These are phyloP conservation scores for Boeremia exigua DNA, from an alignment of 2,329 filamentous ascomycete genomes.

Conservation along the genomic window DNA sequence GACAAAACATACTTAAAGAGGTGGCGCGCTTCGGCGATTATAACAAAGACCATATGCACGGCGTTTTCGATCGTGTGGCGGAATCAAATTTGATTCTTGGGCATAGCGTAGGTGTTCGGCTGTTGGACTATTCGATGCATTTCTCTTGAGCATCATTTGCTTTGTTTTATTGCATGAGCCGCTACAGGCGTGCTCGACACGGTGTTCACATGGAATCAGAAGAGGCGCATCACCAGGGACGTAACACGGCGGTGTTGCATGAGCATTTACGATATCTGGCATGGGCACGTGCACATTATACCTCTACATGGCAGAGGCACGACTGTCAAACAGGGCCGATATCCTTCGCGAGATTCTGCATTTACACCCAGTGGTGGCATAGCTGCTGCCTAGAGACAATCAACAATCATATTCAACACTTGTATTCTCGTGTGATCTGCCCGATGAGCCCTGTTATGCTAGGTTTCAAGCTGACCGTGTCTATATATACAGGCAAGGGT, in stretches of 20 bases:
- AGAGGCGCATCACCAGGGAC: slow-evolving; percentile 26
- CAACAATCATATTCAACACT: not conserved
- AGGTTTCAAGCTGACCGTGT: not conserved
- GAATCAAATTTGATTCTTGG: slow-evolving; percentile 30
- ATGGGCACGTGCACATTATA: slow-evolving; percentile 16
- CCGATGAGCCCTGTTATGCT: not conserved
- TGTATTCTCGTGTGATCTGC: not conserved
- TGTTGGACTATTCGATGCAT: slow-evolving; percentile 29
- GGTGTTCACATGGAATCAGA: slow-evolving; percentile 25
- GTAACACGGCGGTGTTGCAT: slow-evolving; percentile 23
- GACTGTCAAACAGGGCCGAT: slow-evolving; percentile 12
- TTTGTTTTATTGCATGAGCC: slow-evolving; percentile 29
- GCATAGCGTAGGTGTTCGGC: slow-evolving; percentile 47
- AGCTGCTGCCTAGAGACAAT: slow-evolving; percentile 16
- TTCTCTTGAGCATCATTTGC: slow-evolving; percentile 25
- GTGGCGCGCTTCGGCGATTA: slow-evolving; percentile 11
- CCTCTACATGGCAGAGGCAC: slow-evolving; percentile 10
- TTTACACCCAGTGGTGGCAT: slow-evolving; percentile 5
- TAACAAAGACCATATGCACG: slow-evolving; percentile 7
- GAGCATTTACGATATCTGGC: slow-evolving; percentile 25
- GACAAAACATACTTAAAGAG: slow-evolving; percentile 15
- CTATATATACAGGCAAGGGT: not conserved
- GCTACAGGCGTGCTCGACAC: slow-evolving; percentile 14
- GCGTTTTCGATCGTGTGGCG: slow-evolving; percentile 32
- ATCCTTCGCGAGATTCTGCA: slow-evolving; percentile 14